A percentile compares a stretch with the other conserved stretches of the same genome.
phyloP scores from a whole-genome alignment of 2,329 filamentous ascomycete species.

The Aspergillus ochraceoroseus region DNA sequence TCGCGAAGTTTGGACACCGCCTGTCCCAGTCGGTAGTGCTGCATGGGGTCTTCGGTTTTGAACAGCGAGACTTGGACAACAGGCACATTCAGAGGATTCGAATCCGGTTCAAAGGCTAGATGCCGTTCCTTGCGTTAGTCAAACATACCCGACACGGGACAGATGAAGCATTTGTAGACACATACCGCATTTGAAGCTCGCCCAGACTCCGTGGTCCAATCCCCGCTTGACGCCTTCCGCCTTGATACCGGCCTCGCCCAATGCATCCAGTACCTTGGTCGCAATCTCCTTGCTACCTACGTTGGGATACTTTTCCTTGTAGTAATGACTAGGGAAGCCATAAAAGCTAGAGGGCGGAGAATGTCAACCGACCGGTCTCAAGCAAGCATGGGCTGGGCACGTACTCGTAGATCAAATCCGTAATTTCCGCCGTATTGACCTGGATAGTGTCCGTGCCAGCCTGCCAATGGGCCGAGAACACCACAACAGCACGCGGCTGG shows the following conservation, averaged over 20 bases:
- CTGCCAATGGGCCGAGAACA: conserved; percentile 77
- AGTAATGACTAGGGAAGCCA: conserved; percentile 65
- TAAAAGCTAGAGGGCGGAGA: conserved; percentile 51
- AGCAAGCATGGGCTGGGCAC: conserved; percentile 11
- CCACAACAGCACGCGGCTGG: conserved; percentile 66
- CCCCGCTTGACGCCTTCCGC: conserved; percentile 58
- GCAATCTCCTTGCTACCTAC: conserved; percentile 58
- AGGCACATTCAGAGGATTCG: conserved; percentile 61
- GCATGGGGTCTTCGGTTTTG: conserved; percentile 57
- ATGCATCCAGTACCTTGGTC: conserved; percentile 52
- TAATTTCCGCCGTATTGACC: conserved; percentile 61
- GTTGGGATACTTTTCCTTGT: conserved; percentile 62
- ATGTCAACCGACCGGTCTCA: neutral
- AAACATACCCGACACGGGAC: neutral
- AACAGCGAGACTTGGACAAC: conserved; percentile 70
- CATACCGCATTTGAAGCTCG: conserved; percentile 56
- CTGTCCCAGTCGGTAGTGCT: conserved; percentile 63
- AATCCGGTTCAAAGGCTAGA: conserved; percentile 56
- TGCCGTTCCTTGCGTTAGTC: neutral
- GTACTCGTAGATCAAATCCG: conserved; percentile 65
- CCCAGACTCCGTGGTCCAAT: conserved; percentile 72
- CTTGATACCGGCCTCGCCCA: conserved; percentile 56
- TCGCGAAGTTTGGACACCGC: conserved; percentile 63
- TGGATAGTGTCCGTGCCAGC: conserved; percentile 52
- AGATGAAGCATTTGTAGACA: conserved; percentile 5